Base-by-base conservation (phyloP, 73 alveolate species). In the Halteria grandinella region DNA sequence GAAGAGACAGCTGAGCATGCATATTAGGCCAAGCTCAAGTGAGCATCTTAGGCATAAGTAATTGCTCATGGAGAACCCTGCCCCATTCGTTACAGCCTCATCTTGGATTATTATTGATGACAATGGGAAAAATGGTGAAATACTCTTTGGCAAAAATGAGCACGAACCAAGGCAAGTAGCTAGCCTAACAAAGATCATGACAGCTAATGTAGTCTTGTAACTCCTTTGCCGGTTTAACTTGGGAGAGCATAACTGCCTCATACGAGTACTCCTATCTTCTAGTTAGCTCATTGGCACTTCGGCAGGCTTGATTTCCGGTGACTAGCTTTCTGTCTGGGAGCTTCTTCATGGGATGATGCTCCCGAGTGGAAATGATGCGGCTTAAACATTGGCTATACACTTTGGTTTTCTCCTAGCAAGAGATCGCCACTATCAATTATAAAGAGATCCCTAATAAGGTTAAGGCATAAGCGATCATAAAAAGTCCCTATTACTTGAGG, bases 331-430 rank as follows among this genome's bases (percentile, higher is more conserved):
- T 7, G 76, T 92, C 15, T 34, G 71, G 54, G 94, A 92, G 27
- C 59, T 88, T 2, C 51, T 92, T 21, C 86, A 83, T 52, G 98
- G 92, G 10, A 36, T 92, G 81, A 87, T 91, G 97, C 63, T 91
- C 12, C 97, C 97, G 8, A 73, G 92, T 25, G 97, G 97, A 24
- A 91, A 91, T 58, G 97, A 91, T 60, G 95, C 95, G 64, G 97
- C 97, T 21, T 47, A 59, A 52, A 72, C 92, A 5, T 39, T 91
- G 14, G 95, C 94, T 18, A 83, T 75, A 18, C 52, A 66, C 62
- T 82, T 88, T 58, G 97, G 97, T 17, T 53, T 70, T 4, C 59
- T 44, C 33, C 57, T 87, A 5, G 5, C 11, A 5, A 36, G 47
- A 36, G 11, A 11, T 5, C 5, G 11, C n/a, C 11, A 36, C 47